phyloP scores from a whole-genome alignment of 441 rosid genomes.

The Gossypium laxum region DNA sequence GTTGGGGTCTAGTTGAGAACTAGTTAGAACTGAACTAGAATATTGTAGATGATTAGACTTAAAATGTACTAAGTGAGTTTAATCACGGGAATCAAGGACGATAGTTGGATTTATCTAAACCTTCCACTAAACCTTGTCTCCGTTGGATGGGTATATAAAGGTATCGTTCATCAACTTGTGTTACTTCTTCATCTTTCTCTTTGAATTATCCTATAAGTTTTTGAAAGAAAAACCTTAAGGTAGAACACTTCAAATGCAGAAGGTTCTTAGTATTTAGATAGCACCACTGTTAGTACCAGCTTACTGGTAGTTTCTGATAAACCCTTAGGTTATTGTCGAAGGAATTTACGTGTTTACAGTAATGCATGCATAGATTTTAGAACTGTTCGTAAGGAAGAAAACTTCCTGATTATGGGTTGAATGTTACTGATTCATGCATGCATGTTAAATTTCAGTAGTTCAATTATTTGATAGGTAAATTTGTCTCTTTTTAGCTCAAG shows the following conservation, averaged over 20 bases:
- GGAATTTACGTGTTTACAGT: neutral
- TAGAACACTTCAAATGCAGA: neutral
- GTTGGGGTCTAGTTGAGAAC: neutral
- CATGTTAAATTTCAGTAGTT: neutral
- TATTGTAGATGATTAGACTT: neutral
- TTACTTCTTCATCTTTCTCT: neutral
- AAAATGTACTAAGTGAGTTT: neutral
- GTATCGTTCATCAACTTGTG: neutral
- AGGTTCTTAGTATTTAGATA: neutral
- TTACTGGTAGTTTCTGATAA: neutral
- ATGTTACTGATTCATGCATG: neutral
- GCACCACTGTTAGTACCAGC: neutral
- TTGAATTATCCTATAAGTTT: neutral
- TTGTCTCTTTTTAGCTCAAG: neutral
- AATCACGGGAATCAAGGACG: neutral
- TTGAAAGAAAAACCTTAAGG: neutral
- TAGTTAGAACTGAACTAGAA: too few relatives aligned
- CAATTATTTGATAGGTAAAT: neutral
- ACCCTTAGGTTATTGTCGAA: neutral
- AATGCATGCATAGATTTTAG: neutral
- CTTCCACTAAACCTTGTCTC: neutral
- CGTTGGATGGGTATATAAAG: neutral
- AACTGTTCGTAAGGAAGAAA: neutral
- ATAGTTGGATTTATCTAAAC: neutral
- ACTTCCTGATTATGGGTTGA: neutral